Base-by-base conservation (phyloP, 306 rosid species). In the Calophaca sinica region DNA sequence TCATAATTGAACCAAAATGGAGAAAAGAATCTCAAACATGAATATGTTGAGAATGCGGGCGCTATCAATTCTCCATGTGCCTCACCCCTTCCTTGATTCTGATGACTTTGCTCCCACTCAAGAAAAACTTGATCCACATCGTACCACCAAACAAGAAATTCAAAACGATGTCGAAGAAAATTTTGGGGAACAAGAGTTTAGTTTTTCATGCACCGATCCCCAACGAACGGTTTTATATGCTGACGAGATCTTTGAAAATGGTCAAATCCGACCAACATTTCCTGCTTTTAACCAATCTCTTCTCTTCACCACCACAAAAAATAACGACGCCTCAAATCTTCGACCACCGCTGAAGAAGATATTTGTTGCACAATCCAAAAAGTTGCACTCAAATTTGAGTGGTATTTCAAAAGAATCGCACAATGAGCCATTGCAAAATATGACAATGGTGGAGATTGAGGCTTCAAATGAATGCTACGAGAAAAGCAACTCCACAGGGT, bases 201-300 rank as follows among this genome's bases (percentile, higher is more conserved):
- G 26, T 20, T 20, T 20, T 20, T 20, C 41, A 4, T 4, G 41
- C 41, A 36, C 41, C 9, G 85, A 75, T 15, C 78, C 83, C 4
- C 83, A 84, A 29, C 82, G 72, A 7, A 84, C 86, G 3, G 78
- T 86, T 52, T 65, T 79, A 14, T 76, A 75, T 26, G 96, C 92
- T 0, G 89, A 88, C 38, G 90, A 90, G 7, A 66, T 76, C 9
- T 92, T 92, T 69, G 59, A 54, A 0, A 59, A 88, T 84, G 96
- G 93, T 7, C 81, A 76, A 82, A 87, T 90, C 60, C 86, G 88
- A 2, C 80, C 89, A 9, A 35, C 74, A 2, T 84, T 29, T 1
- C 85, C 86, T 4, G 15, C 72, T 6, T 88, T 88, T 28, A 72
- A 87, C 20, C 74, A 48, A 49, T 73, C 66, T 68, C 79, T 81